Evolutionary conservation across 495 filamentous ascomycete genomes (phyloP).

Genomic region (Lasiosphaeria miniovina): DNA sequence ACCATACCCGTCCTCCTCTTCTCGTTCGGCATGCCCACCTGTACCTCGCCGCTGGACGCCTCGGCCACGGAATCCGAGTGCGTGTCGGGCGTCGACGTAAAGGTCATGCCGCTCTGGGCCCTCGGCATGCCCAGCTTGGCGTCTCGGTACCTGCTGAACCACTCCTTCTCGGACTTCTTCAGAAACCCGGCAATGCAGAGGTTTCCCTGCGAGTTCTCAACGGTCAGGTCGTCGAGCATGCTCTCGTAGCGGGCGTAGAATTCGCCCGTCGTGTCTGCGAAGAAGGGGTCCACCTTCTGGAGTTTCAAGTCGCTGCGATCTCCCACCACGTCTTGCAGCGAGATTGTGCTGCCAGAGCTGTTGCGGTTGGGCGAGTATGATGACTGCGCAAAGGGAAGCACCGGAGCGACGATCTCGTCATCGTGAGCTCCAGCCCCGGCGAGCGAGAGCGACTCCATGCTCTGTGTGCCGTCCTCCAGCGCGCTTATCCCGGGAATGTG

Average conservation of each 20-base stretch:
- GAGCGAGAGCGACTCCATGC: constrained; percentile 1
- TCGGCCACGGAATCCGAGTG: constrained; percentile 8
- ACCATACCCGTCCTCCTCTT: neutral
- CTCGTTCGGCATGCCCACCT: constrained; percentile 2
- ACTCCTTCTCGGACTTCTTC: constrained; percentile 57
- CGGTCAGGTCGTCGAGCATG: constrained; percentile 46
- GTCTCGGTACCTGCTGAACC: constrained; percentile 53
- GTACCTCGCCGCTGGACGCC: neutral
- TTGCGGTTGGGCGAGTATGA: constrained; percentile 12
- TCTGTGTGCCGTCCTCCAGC: neutral
- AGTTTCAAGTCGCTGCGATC: constrained; percentile 29
- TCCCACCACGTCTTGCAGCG: constrained; percentile 32
- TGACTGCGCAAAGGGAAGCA: constrained; percentile 9
- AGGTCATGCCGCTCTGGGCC: neutral
- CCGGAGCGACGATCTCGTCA: neutral
- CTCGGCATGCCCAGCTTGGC: constrained; percentile 40
- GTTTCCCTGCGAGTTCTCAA: constrained; percentile 48
- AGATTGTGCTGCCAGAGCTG: constrained; percentile 25
- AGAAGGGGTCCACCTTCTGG: constrained; percentile 36
- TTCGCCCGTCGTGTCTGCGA: constrained; percentile 55
- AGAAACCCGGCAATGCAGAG: constrained; percentile 62
- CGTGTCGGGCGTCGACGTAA: constrained; percentile 5
- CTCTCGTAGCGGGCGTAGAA: constrained; percentile 54
- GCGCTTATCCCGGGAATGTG: neutral
- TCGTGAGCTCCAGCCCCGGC: neutral